phyloP scores from a whole-genome alignment of 176 grass and related monocot species.

The Avena sativa region DNA sequence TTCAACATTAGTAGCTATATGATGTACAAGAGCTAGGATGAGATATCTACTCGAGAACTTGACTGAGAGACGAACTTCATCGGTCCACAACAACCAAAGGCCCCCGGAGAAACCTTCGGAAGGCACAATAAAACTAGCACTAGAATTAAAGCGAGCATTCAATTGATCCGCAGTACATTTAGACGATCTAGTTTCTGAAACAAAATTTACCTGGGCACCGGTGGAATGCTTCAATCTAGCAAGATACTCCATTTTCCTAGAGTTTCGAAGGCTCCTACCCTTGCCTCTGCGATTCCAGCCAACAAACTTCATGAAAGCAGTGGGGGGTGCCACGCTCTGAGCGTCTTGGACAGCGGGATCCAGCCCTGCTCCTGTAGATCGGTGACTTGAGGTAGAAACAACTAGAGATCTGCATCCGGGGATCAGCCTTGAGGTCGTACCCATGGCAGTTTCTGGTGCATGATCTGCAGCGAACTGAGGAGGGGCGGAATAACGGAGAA shows the following conservation, averaged over 20 bases:
- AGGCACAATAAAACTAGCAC: not conserved
- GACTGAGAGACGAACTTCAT: not conserved
- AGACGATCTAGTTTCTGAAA: not conserved
- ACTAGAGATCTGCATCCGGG: too few species aligned
- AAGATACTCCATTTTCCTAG: not conserved
- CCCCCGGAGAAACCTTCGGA: not conserved
- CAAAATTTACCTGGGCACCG: not conserved
- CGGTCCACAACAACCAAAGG: not conserved
- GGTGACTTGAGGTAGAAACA: too few species aligned
- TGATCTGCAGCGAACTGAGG: too few species aligned
- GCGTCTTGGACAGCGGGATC: too few species aligned
- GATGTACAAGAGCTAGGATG: not conserved
- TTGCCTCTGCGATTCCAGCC: not conserved
- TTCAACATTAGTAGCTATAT: not conserved
- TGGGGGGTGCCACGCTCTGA: too few species aligned
- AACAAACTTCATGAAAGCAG: not conserved
- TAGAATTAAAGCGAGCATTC: not conserved
- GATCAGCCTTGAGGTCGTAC: too few species aligned
- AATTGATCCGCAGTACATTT: not conserved
- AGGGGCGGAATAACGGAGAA: too few species aligned
- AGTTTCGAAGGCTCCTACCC: not conserved
- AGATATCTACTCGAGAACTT: not conserved
- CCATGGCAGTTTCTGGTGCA: too few species aligned
- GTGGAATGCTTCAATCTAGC: too few species aligned
- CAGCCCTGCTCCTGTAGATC: too few species aligned